These are phyloP conservation scores for Monosporascus sp. DNA, from an alignment of 2,329 filamentous ascomycete species.

Conservation along the genomic window DNA sequence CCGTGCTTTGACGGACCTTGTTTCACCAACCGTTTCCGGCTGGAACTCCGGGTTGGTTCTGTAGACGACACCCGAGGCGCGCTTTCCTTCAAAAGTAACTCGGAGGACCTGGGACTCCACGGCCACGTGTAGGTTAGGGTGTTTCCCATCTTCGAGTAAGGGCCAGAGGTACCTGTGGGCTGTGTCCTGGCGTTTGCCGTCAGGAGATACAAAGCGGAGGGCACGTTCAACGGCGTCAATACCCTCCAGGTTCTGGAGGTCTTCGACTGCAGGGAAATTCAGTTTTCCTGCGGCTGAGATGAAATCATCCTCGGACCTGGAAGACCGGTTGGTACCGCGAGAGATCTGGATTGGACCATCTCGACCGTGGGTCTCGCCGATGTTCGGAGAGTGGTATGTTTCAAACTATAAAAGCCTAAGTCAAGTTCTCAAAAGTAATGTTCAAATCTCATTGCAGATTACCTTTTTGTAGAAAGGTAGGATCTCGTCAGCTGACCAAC, in stretches of 20 bases:
- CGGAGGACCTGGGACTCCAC: constrained; percentile 21
- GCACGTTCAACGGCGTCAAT: constrained; percentile 17
- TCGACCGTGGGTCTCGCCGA: constrained; percentile 35
- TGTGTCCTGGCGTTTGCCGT: background rate
- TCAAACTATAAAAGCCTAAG: background rate
- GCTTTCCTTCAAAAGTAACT: constrained; percentile 45
- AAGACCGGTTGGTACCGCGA: constrained; percentile 34
- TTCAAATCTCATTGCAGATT: background rate
- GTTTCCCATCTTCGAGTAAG: background rate
- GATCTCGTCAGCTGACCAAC: constrained; percentile 21
- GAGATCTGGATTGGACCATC: constrained; percentile 40
- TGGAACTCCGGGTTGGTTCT: constrained; percentile 36
- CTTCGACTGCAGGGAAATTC: constrained; percentile 38
- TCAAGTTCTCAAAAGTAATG: background rate
- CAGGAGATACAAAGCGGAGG: background rate
- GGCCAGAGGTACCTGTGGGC: background rate
- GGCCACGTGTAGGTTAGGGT: background rate
- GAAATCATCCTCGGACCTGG: constrained; percentile 34
- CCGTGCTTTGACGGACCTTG: constrained; percentile 33
- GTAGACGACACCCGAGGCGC: constrained; percentile 40
- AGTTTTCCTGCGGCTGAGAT: constrained; percentile 35
- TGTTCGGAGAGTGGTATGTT: constrained; percentile 19
- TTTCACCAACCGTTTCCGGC: background rate
- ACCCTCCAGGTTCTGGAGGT: constrained; percentile 38
- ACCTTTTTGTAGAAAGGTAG: constrained; percentile 42